phyloP scores from a whole-genome alignment of 2,329 filamentous ascomycete genomes.

The Exserohilum rostratum region DNA sequence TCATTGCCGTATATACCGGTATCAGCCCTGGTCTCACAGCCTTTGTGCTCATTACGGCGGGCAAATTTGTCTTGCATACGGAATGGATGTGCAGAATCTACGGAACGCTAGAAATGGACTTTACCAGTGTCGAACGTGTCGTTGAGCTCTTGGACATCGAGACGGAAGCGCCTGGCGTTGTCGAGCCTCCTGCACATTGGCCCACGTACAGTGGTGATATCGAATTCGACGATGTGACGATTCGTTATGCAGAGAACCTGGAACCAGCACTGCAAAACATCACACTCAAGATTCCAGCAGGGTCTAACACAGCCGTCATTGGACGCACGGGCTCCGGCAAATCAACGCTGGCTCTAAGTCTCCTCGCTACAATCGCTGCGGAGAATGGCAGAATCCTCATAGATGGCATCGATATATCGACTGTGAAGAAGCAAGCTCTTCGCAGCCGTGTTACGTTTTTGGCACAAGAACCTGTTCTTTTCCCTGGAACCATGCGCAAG shows the following conservation, averaged over 20 bases:
- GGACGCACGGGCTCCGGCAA: constrained; percentile 81
- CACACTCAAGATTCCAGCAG: constrained; percentile 75
- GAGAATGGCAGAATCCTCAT: constrained; percentile 63
- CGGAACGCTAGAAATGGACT: constrained; percentile 87
- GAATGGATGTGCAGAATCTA: constrained; percentile 79
- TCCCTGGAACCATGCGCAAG: constrained; percentile 65
- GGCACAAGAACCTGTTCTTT: constrained; percentile 70
- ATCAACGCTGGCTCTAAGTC: constrained; percentile 71
- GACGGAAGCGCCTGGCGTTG: constrained; percentile 70
- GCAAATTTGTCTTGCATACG: constrained; percentile 69
- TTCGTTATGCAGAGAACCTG: constrained; percentile 79
- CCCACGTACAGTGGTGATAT: constrained; percentile 74
- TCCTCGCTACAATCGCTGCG: constrained; percentile 62
- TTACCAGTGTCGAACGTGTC: constrained; percentile 86
- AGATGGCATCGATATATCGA: constrained; percentile 65
- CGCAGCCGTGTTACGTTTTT: constrained; percentile 69
- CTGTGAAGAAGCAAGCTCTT: constrained; percentile 64
- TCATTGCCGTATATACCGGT: constrained; percentile 75
- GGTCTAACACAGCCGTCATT: constrained; percentile 78
- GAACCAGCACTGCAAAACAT: constrained; percentile 74
- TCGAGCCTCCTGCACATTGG: constrained; percentile 77
- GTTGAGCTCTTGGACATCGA: constrained; percentile 81
- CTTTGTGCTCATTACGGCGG: constrained; percentile 78
- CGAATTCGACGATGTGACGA: constrained; percentile 75
- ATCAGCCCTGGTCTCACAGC: constrained; percentile 80